Percentiles rank a stretch among this genome's conserved stretches.
Conservation (phyloP, 2,329 filamentous ascomycete species). For the Hortaea sp. region DNA sequence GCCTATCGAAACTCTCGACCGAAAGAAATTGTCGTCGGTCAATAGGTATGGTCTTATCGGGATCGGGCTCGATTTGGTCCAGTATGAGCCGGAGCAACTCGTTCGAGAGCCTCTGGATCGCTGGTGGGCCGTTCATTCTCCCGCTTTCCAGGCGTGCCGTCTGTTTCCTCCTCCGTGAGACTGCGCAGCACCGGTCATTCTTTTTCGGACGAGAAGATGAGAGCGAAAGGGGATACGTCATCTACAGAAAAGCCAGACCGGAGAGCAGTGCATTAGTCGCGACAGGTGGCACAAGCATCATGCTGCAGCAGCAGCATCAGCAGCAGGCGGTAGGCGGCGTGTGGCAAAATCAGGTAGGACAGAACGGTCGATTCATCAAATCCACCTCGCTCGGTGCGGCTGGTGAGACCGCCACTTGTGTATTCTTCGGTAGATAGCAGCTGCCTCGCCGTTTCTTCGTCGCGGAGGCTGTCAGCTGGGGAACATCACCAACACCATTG, state of each 20-base stretch:
- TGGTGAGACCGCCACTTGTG: too few relatives aligned
- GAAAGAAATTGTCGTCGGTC: slow-evolving; percentile 43
- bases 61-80: slow-evolving; percentile 42
- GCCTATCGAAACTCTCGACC: slow-evolving; percentile 41
- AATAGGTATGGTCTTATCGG: slow-evolving; percentile 40
- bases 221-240: not conserved
- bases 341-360: not conserved
- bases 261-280: not conserved
- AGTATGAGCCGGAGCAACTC: slow-evolving; percentile 42
- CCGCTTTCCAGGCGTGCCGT: not conserved
- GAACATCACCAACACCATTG: not conserved
- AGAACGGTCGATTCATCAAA: not conserved
- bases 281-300: not conserved
- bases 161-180: not conserved
- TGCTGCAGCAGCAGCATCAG: not conserved
- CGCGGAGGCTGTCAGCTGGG: not conserved
- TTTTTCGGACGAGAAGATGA: not conserved
- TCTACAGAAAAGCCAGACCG: not conserved
- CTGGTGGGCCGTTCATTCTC: not conserved
- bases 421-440: too few relatives aligned
- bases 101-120: slow-evolving; percentile 34
- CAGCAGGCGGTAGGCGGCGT: not conserved
- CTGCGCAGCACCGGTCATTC: not conserved
- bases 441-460: too few relatives aligned
- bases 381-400: too few relatives aligned